Conservation (phyloP, 441 rosid species). For the Populus hybrid region DNA sequence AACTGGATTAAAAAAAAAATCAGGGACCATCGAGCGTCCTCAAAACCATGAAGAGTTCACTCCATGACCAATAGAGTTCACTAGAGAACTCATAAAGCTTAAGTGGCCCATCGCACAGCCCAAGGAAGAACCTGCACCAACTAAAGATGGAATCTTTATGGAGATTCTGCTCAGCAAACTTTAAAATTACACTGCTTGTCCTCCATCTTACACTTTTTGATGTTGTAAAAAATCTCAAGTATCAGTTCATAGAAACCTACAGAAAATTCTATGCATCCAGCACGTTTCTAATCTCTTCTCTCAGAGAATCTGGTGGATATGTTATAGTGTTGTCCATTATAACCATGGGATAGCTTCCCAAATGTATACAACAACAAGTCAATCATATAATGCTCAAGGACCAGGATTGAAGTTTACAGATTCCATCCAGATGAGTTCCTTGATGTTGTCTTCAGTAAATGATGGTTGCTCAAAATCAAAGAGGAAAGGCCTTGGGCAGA, state of each 20-base stretch:
- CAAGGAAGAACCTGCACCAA: neutral
- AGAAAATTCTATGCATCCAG: neutral
- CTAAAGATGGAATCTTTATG: neutral
- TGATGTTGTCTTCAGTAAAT: slow-evolving; percentile 84
- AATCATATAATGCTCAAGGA: slow-evolving; percentile 27
- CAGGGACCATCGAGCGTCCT: neutral
- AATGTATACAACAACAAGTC: slow-evolving; percentile 6
- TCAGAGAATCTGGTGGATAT: slow-evolving; percentile 15
- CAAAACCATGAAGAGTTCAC: neutral
- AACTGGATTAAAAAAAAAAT: neutral
- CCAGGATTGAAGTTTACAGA: slow-evolving; percentile 79
- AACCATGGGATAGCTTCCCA: slow-evolving; percentile 11
- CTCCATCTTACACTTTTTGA: neutral
- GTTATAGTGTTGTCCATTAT: slow-evolving; percentile 8
- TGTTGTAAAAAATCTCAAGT: neutral
- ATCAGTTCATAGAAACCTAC: neutral
- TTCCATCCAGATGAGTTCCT: slow-evolving; percentile 90
- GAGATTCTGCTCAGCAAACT: slow-evolving; percentile 7
- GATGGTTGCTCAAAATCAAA: slow-evolving; percentile 93
- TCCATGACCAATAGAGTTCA: neutral
- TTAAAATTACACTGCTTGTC: neutral
- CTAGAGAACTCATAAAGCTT: neutral
- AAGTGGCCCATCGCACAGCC: neutral
- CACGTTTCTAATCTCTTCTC: neutral
- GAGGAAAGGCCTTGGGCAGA: slow-evolving; percentile 72